Percentiles rank a stretch among this genome's conserved stretches.
Evolutionary conservation across 768 basidiomycete genomes (phyloP).

Genomic region (Phlegmacium glaucopus): DNA sequence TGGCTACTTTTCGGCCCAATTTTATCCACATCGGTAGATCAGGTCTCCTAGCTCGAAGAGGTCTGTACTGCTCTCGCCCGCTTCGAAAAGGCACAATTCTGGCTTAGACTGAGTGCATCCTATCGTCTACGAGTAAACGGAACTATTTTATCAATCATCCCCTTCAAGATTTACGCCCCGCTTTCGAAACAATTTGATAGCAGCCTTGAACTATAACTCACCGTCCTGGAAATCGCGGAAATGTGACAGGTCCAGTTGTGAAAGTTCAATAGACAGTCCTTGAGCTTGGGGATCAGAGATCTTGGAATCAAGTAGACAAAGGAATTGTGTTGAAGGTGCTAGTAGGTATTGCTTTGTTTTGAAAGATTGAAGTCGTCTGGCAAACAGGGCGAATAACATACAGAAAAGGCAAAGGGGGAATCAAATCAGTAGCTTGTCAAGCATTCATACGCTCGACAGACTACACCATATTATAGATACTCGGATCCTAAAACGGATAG

Average conservation of each 20-base stretch:
- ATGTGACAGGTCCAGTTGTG: not conserved
- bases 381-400: slow-evolving; percentile 3
- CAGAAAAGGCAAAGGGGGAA: no score
- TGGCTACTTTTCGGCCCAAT: not conserved
- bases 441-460: no score
- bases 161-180: no score
- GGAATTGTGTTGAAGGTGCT: not conserved
- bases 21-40: not conserved
- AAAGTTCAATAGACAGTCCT: not conserved
- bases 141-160: no score
- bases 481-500: no score
- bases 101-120: not conserved
- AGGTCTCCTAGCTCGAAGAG: not conserved
- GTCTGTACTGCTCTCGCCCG: not conserved
- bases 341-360: not conserved
- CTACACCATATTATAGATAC: no score
- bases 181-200: no score
- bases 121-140: no score
- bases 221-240: not conserved
- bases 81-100: not conserved
- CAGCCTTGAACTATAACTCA: no score
- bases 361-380: not conserved
- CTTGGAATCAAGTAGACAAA: not conserved
- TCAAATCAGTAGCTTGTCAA: no score
- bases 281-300: not conserved